Conservation (phyloP, 2,329 filamentous ascomycete genomes). For the Arthrobotrys megalospora region DNA sequence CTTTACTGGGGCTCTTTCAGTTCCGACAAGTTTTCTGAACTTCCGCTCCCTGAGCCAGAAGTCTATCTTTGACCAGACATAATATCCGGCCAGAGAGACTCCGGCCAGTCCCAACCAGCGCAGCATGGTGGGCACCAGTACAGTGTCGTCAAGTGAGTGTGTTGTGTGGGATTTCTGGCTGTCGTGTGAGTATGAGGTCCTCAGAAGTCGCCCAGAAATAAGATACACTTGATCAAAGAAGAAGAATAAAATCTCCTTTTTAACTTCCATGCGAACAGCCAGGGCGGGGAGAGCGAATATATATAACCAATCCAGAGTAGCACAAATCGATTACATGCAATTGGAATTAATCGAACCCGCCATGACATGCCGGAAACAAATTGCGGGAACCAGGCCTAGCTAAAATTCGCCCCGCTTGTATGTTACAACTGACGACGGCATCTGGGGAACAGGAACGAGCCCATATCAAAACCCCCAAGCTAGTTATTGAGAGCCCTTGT, state of each 20-base stretch:
- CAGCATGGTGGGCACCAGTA: conserved; percentile 38
- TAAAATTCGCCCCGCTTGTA: conserved; percentile 42
- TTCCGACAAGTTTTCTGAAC: conserved; percentile 40
- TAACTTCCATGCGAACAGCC: background rate
- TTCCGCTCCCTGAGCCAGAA: conserved; percentile 48
- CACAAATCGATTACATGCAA: conserved; percentile 3
- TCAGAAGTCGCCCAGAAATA: conserved; percentile 1
- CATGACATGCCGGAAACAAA: conserved; percentile 39
- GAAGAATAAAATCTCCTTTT: conserved; percentile 1
- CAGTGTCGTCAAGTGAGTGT: conserved; percentile 17
- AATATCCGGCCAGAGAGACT: conserved; percentile 46
- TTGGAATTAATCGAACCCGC: conserved; percentile 15
- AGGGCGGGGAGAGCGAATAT: conserved; percentile 30
- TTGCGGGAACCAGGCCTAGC: conserved; percentile 37
- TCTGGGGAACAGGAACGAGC: conserved; percentile 14
- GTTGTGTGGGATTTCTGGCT: conserved; percentile 18
- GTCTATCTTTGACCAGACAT: conserved; percentile 36
- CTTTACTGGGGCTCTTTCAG: conserved; percentile 34
- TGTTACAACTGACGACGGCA: conserved; percentile 28
- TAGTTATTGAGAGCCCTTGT: conserved; percentile 4
- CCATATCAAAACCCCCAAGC: background rate
- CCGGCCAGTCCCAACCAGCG: conserved; percentile 47
- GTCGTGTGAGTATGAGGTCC: conserved; percentile 7
- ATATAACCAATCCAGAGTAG: conserved; percentile 25
- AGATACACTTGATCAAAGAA: background rate